A percentile compares a stretch with the other conserved stretches of the same genome.
phyloP scores from a whole-genome alignment of 768 basidiomycete genomes.

The Cystofilobasidium capitatum region DNA sequence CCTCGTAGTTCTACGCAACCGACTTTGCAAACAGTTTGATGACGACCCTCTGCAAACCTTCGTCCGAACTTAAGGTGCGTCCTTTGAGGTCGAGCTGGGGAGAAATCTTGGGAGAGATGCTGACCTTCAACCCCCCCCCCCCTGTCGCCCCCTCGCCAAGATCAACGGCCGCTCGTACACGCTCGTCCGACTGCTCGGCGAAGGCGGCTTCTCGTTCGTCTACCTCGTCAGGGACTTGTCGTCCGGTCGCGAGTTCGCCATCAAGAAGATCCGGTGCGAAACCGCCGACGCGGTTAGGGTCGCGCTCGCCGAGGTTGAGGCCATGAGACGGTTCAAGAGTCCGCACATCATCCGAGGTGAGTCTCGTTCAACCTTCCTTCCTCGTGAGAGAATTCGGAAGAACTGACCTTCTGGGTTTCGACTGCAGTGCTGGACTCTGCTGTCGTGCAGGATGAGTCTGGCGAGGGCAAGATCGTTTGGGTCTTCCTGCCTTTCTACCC shows the following conservation, averaged over 20 bases:
- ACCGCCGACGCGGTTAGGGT: constrained; percentile 68
- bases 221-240: constrained; percentile 39
- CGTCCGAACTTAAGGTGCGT: constrained; percentile 24
- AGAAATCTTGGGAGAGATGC: constrained; percentile 43
- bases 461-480: constrained; percentile 89
- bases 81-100: not conserved
- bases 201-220: constrained; percentile 51
- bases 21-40: constrained; percentile 37
- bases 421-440: constrained; percentile 60
- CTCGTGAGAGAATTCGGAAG: constrained; percentile 24
- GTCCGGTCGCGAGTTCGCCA: constrained; percentile 71
- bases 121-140: constrained; percentile 45
- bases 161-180: constrained; percentile 93
- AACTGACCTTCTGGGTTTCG: constrained; percentile 17
- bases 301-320: constrained; percentile 62
- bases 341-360: constrained; percentile 79
- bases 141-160: constrained; percentile 56
- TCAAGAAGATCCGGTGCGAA: constrained; percentile 90
- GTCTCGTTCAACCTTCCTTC: constrained; percentile 28
- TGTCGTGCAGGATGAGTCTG: constrained; percentile 84
- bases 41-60: constrained; percentile 29
- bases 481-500: constrained; percentile 91
- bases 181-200: constrained; percentile 84
- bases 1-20: constrained; percentile 35
- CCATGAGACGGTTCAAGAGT: constrained; percentile 91